Evolutionary conservation across 257 asterid species (phyloP).

Genomic region (Lycium barbarum): DNA sequence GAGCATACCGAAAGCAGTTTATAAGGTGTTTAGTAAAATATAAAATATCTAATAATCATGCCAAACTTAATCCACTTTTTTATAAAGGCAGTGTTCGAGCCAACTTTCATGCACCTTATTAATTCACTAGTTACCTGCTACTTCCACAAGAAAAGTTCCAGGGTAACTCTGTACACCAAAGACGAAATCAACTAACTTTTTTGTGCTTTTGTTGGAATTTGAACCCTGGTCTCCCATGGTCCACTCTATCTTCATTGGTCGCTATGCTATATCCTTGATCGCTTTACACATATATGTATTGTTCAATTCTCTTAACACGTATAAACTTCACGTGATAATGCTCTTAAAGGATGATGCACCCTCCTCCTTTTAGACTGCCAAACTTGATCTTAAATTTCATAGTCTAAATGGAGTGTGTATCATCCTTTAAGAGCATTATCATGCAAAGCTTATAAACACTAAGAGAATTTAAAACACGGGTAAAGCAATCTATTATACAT

Average conservation of each 20-base stretch:
- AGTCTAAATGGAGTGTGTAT: not conserved
- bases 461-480: not conserved
- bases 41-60: not conserved
- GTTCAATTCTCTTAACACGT: not conserved
- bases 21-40: not conserved
- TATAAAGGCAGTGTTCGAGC: not conserved
- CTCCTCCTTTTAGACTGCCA: not conserved
- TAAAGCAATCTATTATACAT: not conserved
- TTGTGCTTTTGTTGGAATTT: not conserved
- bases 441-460: not conserved
- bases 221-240: constrained; percentile 1
- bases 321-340: not conserved
- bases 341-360: not conserved
- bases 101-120: not conserved
- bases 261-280: not conserved
- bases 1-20: no score
- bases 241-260: not conserved
- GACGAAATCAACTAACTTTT: not conserved
- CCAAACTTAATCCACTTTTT: not conserved
- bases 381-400: constrained; percentile 8
- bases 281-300: not conserved
- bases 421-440: not conserved
- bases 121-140: not conserved
- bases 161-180: not conserved
- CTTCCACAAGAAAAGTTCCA: constrained; percentile 7